Conservation (phyloP, 306 rosid species). For the Prunus campanulata region DNA sequence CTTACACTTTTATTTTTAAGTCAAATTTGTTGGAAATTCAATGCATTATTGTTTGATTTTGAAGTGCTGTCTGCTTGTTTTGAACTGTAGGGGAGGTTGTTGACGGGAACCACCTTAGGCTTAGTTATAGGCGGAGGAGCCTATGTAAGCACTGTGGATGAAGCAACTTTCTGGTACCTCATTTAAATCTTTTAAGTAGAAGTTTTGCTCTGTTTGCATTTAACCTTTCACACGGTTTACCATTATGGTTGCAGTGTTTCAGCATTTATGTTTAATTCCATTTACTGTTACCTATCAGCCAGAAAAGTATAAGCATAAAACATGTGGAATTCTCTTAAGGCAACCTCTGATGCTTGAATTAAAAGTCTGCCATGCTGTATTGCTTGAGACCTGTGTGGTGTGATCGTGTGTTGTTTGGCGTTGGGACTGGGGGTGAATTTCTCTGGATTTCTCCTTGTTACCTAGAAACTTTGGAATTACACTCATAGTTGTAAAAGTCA, state of each 20-base stretch:
- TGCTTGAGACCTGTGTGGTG: background rate
- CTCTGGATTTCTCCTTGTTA: background rate
- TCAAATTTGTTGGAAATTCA: background rate
- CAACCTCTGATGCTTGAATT: background rate
- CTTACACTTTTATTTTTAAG: background rate
- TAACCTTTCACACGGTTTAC: background rate
- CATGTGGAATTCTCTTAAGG: background rate
- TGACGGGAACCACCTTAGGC: slow-evolving; percentile 85
- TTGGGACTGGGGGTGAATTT: too few species aligned
- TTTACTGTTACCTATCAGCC: background rate
- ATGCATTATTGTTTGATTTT: slow-evolving; percentile 16
- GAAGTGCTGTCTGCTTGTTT: slow-evolving; percentile 20
- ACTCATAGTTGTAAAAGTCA: background rate
- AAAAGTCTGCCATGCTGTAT: background rate
- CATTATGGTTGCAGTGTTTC: background rate
- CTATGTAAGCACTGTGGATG: slow-evolving; percentile 97
- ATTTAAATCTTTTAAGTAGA: slow-evolving; percentile 35
- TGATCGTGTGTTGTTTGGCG: background rate
- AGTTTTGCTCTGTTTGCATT: slow-evolving; percentile 2
- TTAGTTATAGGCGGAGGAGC: slow-evolving; percentile 89
- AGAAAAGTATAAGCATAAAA: background rate
- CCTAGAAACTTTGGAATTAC: background rate
- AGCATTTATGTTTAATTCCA: background rate
- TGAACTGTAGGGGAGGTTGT: slow-evolving; percentile 69
- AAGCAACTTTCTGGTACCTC: slow-evolving; percentile 97